Conservation (phyloP, 129 eudicot genomes). For the Centella asiatica region DNA sequence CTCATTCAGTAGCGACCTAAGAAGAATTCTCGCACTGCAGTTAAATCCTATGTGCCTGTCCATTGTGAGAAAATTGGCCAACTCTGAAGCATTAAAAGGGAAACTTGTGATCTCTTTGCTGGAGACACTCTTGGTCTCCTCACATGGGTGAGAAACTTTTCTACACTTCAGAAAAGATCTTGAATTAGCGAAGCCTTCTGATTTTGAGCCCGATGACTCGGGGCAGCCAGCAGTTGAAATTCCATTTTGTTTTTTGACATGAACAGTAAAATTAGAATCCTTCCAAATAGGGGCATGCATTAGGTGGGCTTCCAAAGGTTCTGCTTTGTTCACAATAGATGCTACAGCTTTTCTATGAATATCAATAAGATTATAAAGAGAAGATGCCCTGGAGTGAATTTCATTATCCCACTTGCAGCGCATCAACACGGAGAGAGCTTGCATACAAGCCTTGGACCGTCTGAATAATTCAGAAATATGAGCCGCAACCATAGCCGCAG, state of each 20-base stretch:
- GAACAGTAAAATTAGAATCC: constrained; percentile 27
- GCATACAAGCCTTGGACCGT: constrained; percentile 85
- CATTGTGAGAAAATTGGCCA: constrained; percentile 88
- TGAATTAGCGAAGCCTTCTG: constrained; percentile 27
- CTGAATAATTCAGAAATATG: constrained; percentile 87
- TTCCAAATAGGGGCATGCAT: constrained; percentile 48
- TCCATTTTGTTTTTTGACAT: constrained; percentile 41
- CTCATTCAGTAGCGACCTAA: constrained; percentile 69
- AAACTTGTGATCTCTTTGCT: constrained; percentile 56
- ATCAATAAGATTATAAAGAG: constrained; percentile 72
- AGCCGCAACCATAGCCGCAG: constrained; percentile 99
- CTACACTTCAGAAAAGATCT: constrained; percentile 24
- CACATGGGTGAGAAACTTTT: constrained; percentile 32
- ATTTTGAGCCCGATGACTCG: constrained; percentile 27
- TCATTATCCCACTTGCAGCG: constrained; percentile 86
- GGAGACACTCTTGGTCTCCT: constrained; percentile 22
- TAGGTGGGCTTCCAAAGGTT: constrained; percentile 78
- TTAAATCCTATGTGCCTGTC: constrained; percentile 87
- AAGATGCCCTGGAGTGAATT: constrained; percentile 76
- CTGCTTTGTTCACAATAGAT: constrained; percentile 91
- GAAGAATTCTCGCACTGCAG: constrained; percentile 56
- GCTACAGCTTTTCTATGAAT: constrained; percentile 88
- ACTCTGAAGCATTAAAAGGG: constrained; percentile 81
- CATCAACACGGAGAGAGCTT: constrained; percentile 60
- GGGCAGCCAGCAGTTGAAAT: constrained; percentile 25